Evolutionary conservation across 768 basidiomycete genomes (phyloP).

Genomic region (Rubroboletus satanas): DNA sequence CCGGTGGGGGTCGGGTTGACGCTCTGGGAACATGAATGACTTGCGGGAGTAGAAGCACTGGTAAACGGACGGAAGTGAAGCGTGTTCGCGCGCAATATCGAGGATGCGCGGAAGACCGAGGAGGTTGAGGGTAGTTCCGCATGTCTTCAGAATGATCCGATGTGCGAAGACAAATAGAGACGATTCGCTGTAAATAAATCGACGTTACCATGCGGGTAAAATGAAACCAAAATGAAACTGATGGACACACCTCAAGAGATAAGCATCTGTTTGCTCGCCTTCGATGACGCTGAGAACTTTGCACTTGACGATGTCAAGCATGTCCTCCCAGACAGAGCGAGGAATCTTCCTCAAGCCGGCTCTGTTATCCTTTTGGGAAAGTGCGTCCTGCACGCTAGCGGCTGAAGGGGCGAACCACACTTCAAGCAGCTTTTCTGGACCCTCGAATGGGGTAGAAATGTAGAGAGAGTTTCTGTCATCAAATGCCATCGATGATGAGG

Average conservation of each 20-base stretch:
- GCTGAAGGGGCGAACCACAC: slow-evolving; percentile 92
- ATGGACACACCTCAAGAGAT: slow-evolving; percentile 79
- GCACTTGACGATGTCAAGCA: slow-evolving; percentile 96
- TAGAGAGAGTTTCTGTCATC: slow-evolving; percentile 23
- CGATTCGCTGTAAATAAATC: slow-evolving; percentile 70
- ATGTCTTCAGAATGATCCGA: slow-evolving; percentile 96
- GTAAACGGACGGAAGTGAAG: slow-evolving; percentile 66
- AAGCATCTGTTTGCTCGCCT: slow-evolving; percentile 91
- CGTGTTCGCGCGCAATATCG: slow-evolving; percentile 76
- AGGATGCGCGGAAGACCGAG: slow-evolving; percentile 93
- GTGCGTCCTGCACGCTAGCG: slow-evolving; percentile 49
- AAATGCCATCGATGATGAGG: slow-evolving; percentile 22
- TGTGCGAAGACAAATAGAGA: slow-evolving; percentile 94
- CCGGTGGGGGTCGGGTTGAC: slow-evolving; percentile 86
- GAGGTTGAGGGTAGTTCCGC: slow-evolving; percentile 97
- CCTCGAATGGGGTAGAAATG: slow-evolving; percentile 69
- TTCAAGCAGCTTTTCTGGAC: slow-evolving; percentile 93
- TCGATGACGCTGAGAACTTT: slow-evolving; percentile 88
- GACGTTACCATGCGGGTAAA: slow-evolving; percentile 10
- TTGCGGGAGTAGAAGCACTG: slow-evolving; percentile 98
- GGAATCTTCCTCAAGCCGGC: slow-evolving; percentile 75
- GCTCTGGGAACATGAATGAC: slow-evolving; percentile 98
- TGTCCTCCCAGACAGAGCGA: slow-evolving; percentile 85
- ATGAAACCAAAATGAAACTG: slow-evolving; percentile 2
- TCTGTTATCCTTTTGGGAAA: slow-evolving; percentile 38